Base-by-base conservation (phyloP, 208 protist genomes). In the Lotmaria passim region DNA sequence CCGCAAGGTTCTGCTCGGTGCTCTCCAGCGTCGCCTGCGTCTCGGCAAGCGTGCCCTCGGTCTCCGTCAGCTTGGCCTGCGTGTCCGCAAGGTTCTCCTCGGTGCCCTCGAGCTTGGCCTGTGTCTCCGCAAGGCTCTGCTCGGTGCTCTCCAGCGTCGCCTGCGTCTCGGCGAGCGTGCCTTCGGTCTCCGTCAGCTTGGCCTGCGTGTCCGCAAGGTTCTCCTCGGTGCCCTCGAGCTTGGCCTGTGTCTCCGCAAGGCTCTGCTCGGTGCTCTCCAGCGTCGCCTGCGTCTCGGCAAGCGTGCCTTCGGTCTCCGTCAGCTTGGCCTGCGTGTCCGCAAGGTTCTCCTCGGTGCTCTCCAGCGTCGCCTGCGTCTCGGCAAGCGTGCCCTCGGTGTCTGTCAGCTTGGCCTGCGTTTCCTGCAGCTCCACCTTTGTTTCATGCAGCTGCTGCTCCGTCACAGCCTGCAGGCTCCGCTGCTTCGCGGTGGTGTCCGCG, bases 171-270 rank as follows among this genome's bases (percentile, higher is more conserved):
- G 53, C 30, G 2, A 77, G 44, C 2, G 36, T 39, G n/a, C 34
- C 24, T 21, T 51, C 73, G 17, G 57, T 79, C 17, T 69, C 67
- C 30, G 68, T 17, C 23, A 83, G 65, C 36, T 66, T 24, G 19
- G 36, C 52, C 21, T 44, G 48, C 3, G 78, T 80, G 7, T 75
- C 69, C 23, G 69, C 52, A 11, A 84, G 66, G 17, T 52, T 44
- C 21, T 66, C 59, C 57, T 79, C 67, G 34, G 78, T 83, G 21
- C 53, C 68, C 55, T 75, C 43, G 11, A 80, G 75, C 52, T 80
- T 63, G n/a, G 48, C 57, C 51, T 48, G 52, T 14, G 47, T 39
- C 36, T 39, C 36, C 36, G n/a, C n/a, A n/a, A n/a, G n/a, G n/a
- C n/a, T n/a, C n/a, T n/a, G n/a, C n/a, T n/a, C n/a, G n/a, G n/a